These are phyloP conservation scores for Adansonia rubrostipa DNA, from an alignment of 441 rosid species.

Conservation along the genomic window DNA sequence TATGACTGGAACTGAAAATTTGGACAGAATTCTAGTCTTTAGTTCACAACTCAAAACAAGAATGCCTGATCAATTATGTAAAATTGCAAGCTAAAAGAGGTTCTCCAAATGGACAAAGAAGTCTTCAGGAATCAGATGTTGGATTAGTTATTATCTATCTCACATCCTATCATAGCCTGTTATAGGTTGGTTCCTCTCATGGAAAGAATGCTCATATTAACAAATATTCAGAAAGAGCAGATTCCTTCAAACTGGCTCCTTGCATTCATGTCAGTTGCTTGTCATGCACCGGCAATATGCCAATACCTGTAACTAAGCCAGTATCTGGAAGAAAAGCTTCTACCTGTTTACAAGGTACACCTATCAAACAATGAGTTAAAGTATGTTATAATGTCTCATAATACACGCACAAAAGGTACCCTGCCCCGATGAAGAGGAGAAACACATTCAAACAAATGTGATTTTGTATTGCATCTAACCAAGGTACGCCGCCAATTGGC, in stretches of 20 bases:
- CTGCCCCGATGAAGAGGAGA: not conserved
- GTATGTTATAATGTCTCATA: not conserved
- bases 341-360: not conserved
- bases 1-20: not conserved
- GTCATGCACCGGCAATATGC: constrained; percentile 1
- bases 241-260: constrained; percentile 18
- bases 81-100: constrained; percentile 3
- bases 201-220: not conserved
- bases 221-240: not conserved
- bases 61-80: not conserved
- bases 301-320: not conserved
- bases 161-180: constrained; percentile 1
- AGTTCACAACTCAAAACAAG: not conserved
- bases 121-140: not conserved
- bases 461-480: not conserved
- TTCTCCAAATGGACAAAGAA: not conserved
- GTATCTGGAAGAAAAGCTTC: not conserved
- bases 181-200: not conserved
- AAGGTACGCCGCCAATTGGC: not conserved
- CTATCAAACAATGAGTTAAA: not conserved
- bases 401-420: not conserved
- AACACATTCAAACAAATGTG: not conserved
- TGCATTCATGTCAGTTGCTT: not conserved
- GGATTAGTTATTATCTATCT: not conserved
- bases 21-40: not conserved